Conservation (phyloP, 2,329 filamentous ascomycete species). For the Penicillium sp. region DNA sequence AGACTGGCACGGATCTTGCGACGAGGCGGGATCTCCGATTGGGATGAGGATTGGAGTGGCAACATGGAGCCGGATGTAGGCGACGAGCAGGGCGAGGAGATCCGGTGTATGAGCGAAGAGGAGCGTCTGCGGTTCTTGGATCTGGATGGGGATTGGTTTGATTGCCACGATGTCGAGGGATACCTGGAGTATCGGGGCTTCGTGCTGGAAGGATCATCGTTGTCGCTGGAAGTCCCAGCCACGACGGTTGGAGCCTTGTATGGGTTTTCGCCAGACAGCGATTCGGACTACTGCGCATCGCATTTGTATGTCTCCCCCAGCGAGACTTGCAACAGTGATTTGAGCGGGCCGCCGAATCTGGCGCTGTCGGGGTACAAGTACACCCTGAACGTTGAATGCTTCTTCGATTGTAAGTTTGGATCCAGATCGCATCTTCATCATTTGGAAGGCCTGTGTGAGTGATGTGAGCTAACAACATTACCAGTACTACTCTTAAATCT, state of each 20-base stretch:
- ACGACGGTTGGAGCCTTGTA: constrained; percentile 14
- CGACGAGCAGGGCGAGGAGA: constrained; percentile 6
- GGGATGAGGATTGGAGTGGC: constrained; percentile 30
- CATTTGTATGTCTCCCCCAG: constrained; percentile 13
- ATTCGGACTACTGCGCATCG: constrained; percentile 5
- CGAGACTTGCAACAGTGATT: constrained; percentile 1
- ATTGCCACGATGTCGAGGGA: constrained; percentile 73
- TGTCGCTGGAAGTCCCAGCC: constrained; percentile 29
- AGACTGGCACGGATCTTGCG: constrained; percentile 22
- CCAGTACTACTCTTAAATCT: constrained; percentile 29
- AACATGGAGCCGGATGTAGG: constrained; percentile 13
- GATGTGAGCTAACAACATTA: neutral
- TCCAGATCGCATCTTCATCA: neutral
- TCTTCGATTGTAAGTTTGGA: constrained; percentile 28
- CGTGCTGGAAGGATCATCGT: constrained; percentile 31
- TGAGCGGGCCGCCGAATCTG: neutral
- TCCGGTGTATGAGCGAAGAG: constrained; percentile 21
- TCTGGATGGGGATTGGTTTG: constrained; percentile 75
- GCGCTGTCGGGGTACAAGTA: constrained; percentile 12
- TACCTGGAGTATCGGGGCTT: constrained; percentile 57
- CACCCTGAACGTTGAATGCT: constrained; percentile 31
- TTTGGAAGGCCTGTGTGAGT: neutral
- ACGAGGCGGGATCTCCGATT: constrained; percentile 24
- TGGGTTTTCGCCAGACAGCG: constrained; percentile 14
- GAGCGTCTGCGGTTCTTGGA: constrained; percentile 53